Conservation (phyloP, 768 basidiomycete species). For the Tricholoma terreum region DNA sequence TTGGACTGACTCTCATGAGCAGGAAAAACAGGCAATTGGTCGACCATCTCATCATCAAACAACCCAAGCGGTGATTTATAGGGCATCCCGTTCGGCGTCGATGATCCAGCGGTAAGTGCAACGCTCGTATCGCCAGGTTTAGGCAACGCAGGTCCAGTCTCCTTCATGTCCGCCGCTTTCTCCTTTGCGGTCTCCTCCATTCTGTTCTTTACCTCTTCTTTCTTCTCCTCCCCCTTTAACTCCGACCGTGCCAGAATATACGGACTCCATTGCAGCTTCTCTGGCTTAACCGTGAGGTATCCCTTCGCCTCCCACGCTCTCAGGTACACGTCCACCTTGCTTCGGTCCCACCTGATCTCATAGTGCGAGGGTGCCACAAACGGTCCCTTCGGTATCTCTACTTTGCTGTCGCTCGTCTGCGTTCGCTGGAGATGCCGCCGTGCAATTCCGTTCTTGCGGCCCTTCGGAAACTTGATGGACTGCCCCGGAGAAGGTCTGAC, state of each 20-base stretch:
- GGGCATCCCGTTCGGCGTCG: conserved; percentile 3
- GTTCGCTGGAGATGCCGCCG: conserved; percentile 61
- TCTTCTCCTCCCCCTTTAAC: conserved; percentile 7
- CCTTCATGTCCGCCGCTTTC: neutral
- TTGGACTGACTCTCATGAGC: conserved; percentile 1
- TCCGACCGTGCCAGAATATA: conserved; percentile 49
- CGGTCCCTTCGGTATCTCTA: conserved; percentile 42
- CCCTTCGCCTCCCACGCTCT: conserved; percentile 74
- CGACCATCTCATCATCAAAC: conserved; percentile 21
- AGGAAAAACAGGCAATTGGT: conserved; percentile 10
- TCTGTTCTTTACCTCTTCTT: conserved; percentile 15
- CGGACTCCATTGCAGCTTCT: conserved; percentile 92
- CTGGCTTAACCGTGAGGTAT: conserved; percentile 71
- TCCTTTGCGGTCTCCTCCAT: conserved; percentile 12
- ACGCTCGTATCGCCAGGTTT: neutral
- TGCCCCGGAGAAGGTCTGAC: conserved; percentile 73
- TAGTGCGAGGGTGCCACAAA: conserved; percentile 70
- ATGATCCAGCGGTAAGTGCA: neutral
- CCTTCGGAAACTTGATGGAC: conserved; percentile 69
- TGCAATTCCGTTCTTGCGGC: conserved; percentile 62
- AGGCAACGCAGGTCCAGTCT: neutral
- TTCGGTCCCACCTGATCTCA: conserved; percentile 69
- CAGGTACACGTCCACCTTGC: conserved; percentile 63
- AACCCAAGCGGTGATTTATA: conserved; percentile 17
- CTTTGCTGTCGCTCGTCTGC: conserved; percentile 46